Evolutionary conservation across 1,139 yeast genomes (phyloP), one percentile per base, ranked within the genome.

Genomic region (Ogataea hybrid): DNA sequence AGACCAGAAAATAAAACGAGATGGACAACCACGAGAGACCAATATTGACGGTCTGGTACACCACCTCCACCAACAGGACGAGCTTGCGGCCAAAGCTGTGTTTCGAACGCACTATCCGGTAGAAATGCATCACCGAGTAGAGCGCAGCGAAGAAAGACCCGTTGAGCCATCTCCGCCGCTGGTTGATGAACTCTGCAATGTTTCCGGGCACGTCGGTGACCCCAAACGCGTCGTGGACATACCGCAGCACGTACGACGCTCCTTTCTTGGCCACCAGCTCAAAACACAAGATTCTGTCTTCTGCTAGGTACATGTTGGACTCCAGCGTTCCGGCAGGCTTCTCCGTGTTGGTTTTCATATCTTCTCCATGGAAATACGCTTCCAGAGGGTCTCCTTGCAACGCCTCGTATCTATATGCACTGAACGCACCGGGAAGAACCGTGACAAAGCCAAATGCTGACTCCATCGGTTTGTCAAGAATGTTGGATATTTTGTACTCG

Each of bases 91-190:
- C 48, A 32, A 83, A 60, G 7, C 81, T 70, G 62, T 85, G 95
- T 42, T 75, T 68, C 1, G 88, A 77, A 33, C 75, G 65, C 81
- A 88, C 81, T 42, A 85, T 75, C 43, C 79, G 69, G 46, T 80
- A 79, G 70, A 81, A 79, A 58, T 85, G 94, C 49, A 79, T 72
- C 40, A 81, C 72, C 2, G 92, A 76, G 61, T 85, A 85, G 32
- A 84, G 71, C 3, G 90, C 90, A 1, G 95, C 95, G 62, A 85
- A 85, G 61, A 85, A 79, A 4, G 94, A 83, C 18, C 95, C 95
- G 62, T 85, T 85, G 45, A 85, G 72, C 95, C 95, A 85, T 62
- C 95, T 71, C 61, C 95, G 74, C 59, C 94, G 75, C 64, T 85
- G 94, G 54, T 84, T 69, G 11, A 85, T 79, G 51, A 85, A 77